These are phyloP conservation scores for Grigorovia transvaalensis DNA, from an alignment of 805 yeast species.

Conservation along the genomic window DNA sequence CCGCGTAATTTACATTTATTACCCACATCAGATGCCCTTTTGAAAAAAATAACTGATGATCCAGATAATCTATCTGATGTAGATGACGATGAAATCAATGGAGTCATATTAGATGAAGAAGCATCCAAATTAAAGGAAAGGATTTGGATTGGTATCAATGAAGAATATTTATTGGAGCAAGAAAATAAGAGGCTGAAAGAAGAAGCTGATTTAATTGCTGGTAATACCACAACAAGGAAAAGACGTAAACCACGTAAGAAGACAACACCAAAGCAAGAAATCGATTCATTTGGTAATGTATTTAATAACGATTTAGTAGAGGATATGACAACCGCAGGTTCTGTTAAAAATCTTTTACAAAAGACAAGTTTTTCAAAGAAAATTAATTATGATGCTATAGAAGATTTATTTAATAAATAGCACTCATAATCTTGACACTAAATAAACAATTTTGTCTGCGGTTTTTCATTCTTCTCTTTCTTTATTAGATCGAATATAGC, in stretches of 20 bases:
- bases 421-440: too few relatives aligned
- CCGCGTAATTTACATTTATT: slow-evolving; percentile 47
- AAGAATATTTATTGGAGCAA: slow-evolving; percentile 75
- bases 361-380: slow-evolving; percentile 76
- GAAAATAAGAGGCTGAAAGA: slow-evolving; percentile 73
- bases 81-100: slow-evolving; percentile 71
- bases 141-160: slow-evolving; percentile 84
- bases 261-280: slow-evolving; percentile 12
- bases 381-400: slow-evolving; percentile 78
- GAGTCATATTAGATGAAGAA: slow-evolving; percentile 50
- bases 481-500: neutral
- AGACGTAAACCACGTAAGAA: slow-evolving; percentile 26
- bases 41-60: slow-evolving; percentile 46
- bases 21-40: slow-evolving; percentile 49
- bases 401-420: slow-evolving; percentile 12
- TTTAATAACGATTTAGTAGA: slow-evolving; percentile 22
- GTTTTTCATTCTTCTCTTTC: neutral
- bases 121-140: slow-evolving; percentile 68
- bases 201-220: slow-evolving; percentile 82
- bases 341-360: slow-evolving; percentile 65
- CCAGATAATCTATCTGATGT: slow-evolving; percentile 60
- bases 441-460: too few relatives aligned
- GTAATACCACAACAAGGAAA: slow-evolving; percentile 52
- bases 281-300: slow-evolving; percentile 31
- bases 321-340: slow-evolving; percentile 53